Evolutionary conservation across 306 rosid species (phyloP).

Genomic region (Fragaria ananassa): DNA sequence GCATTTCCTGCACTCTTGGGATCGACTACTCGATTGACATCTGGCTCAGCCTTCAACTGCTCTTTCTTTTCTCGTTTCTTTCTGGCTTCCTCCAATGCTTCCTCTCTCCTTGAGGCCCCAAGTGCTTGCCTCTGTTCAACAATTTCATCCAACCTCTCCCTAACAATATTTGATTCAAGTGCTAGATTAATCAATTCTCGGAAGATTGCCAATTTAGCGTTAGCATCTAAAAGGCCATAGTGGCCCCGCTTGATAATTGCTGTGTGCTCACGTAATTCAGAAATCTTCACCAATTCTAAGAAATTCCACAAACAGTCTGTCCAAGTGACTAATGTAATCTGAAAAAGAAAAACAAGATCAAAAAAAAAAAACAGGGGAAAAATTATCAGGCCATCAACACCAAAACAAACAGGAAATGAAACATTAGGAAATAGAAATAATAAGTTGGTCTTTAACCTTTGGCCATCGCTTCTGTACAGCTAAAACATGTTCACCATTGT

Average conservation of each 20-base stretch:
- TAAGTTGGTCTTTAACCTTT: constrained; percentile 47
- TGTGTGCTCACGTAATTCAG: constrained; percentile 42
- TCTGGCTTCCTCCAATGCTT: constrained; percentile 63
- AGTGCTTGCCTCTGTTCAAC: constrained; percentile 77
- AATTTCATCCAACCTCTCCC: constrained; percentile 63
- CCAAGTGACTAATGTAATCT: constrained; percentile 86
- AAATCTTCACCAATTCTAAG: constrained; percentile 67
- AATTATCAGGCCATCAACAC: background rate
- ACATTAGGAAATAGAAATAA: constrained; percentile 3
- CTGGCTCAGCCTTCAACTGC: constrained; percentile 47
- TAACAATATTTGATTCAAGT: constrained; percentile 54
- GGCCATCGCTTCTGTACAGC: constrained; percentile 48
- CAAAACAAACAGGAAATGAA: background rate
- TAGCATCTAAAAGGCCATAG: constrained; percentile 77
- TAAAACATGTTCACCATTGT: constrained; percentile 42
- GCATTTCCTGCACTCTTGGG: constrained; percentile 15
- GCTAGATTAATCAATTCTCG: constrained; percentile 59
- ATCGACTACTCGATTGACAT: constrained; percentile 37
- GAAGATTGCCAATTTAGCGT: constrained; percentile 60
- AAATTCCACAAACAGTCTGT: constrained; percentile 72
- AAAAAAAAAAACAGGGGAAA: background rate
- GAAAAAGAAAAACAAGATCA: constrained; percentile 42
- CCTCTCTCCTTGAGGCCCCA: constrained; percentile 82
- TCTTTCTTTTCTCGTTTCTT: constrained; percentile 70
- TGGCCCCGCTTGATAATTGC: constrained; percentile 84